Evolutionary conservation across 2,329 filamentous ascomycete genomes (phyloP).

Genomic region (Ilyonectria robusta): DNA sequence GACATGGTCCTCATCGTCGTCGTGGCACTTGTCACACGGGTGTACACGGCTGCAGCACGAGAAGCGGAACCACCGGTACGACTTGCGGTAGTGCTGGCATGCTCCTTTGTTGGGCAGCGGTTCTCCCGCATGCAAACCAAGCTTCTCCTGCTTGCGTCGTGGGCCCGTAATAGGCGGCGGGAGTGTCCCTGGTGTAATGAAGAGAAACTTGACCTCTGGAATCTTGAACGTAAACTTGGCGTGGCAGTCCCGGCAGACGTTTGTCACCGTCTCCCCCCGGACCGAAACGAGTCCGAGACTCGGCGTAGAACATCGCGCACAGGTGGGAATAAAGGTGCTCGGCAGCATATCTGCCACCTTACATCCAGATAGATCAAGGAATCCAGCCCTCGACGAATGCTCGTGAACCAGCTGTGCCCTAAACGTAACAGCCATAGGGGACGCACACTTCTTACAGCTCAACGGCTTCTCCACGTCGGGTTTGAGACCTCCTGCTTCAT

Average conservation of each 20-base stretch:
- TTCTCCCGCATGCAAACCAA: constrained; percentile 71
- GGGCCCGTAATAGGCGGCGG: constrained; percentile 57
- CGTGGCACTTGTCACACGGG: constrained; percentile 82
- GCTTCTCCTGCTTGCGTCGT: constrained; percentile 64
- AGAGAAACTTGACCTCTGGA: constrained; percentile 83
- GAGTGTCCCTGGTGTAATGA: constrained; percentile 72
- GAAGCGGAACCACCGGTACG: constrained; percentile 76
- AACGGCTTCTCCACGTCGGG: constrained; percentile 65
- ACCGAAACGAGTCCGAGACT: constrained; percentile 80
- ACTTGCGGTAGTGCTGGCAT: constrained; percentile 71
- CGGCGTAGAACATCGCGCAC: constrained; percentile 79
- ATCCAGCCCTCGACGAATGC: constrained; percentile 81
- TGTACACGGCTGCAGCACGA: constrained; percentile 72
- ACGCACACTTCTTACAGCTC: constrained; percentile 73
- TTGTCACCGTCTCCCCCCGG: constrained; percentile 79
- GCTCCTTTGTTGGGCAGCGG: constrained; percentile 67
- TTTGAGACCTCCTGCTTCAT: constrained; percentile 78
- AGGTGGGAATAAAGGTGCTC: constrained; percentile 85
- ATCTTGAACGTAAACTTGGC: constrained; percentile 84
- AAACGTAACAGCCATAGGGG: constrained; percentile 67
- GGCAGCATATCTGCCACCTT: constrained; percentile 82
- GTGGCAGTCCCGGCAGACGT: constrained; percentile 86
- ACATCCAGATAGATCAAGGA: constrained; percentile 83
- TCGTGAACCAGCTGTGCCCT: constrained; percentile 80
- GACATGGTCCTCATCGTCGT: constrained; percentile 77